A percentile compares a stretch with the other conserved stretches of the same genome.
These are phyloP conservation scores for Trichoderma pleuroti DNA, from an alignment of 2,329 filamentous ascomycete species.

Conservation along the genomic window DNA sequence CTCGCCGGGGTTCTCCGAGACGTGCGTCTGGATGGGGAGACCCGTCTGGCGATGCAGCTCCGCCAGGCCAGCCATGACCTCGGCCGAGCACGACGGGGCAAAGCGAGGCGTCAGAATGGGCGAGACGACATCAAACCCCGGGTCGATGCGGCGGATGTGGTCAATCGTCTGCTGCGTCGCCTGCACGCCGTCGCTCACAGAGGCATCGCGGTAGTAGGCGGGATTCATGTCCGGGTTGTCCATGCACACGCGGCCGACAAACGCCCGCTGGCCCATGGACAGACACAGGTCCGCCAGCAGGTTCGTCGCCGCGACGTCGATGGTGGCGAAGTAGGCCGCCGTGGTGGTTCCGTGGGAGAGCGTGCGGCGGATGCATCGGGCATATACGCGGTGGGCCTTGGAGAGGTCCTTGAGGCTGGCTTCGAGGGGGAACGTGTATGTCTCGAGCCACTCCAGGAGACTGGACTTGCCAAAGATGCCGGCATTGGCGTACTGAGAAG, in stretches of 20 bases:
- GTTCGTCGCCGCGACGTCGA: slow-evolving; percentile 84
- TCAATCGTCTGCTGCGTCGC: slow-evolving; percentile 58
- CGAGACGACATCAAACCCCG: slow-evolving; percentile 59
- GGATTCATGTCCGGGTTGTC: slow-evolving; percentile 65
- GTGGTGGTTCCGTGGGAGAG: slow-evolving; percentile 90
- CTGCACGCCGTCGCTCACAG: slow-evolving; percentile 52
- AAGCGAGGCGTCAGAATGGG: slow-evolving; percentile 77
- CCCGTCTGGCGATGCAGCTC: slow-evolving; percentile 58
- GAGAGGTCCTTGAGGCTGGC: slow-evolving; percentile 62
- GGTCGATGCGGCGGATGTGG: slow-evolving; percentile 67
- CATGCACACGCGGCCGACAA: slow-evolving; percentile 96
- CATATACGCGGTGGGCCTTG: slow-evolving; percentile 70
- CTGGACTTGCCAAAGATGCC: slow-evolving; percentile 94
- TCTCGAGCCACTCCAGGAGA: slow-evolving; percentile 88
- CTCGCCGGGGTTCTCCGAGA: slow-evolving; percentile 78
- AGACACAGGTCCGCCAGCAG: slow-evolving; percentile 81
- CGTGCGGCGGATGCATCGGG: slow-evolving; percentile 72
- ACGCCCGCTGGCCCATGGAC: slow-evolving; percentile 76
- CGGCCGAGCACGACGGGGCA: slow-evolving; percentile 58
- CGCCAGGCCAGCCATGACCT: slow-evolving; percentile 62
- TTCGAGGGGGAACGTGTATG: slow-evolving; percentile 93
- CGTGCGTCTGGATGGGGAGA: slow-evolving; percentile 80
- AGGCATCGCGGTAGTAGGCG: slow-evolving; percentile 74
- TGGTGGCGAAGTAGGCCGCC: slow-evolving; percentile 90
- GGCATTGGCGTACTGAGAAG: slow-evolving; percentile 88